phyloP scores from a whole-genome alignment of 2,329 filamentous ascomycete species.

The Periconia sp. region DNA sequence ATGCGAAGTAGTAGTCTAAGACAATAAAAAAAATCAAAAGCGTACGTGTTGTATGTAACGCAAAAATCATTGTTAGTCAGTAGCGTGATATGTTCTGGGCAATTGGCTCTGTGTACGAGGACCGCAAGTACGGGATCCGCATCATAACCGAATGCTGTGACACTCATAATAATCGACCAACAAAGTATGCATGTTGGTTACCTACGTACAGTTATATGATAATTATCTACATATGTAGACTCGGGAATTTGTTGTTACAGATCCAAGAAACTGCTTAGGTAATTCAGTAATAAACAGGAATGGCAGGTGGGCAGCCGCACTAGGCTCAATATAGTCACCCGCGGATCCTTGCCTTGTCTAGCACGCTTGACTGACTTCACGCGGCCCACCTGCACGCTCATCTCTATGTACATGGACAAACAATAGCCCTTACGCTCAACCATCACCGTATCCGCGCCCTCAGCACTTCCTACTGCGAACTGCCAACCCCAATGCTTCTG shows the following conservation, averaged over 20 bases:
- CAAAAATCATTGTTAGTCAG: too few species aligned
- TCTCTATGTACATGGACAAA: not conserved
- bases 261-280: not conserved
- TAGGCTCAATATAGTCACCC: constrained; percentile 17
- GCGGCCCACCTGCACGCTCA: constrained; percentile 3
- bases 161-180: too few species aligned
- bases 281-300: constrained; percentile 7
- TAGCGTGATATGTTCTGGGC: too few species aligned
- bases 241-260: too few species aligned
- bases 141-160: too few species aligned
- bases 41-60: too few species aligned
- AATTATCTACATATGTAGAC: too few species aligned
- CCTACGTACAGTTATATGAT: too few species aligned
- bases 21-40: not conserved
- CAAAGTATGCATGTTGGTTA: too few species aligned
- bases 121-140: too few species aligned
- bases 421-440: constrained; percentile 3
- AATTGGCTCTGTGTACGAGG: too few species aligned
- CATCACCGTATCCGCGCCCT: not conserved
- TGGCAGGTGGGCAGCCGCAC: too few species aligned
- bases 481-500: constrained; percentile 27
- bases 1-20: constrained; percentile 9
- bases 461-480: constrained; percentile 8
- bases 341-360: constrained; percentile 11
- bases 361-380: constrained; percentile 8